Base-by-base conservation (phyloP, 768 basidiomycete genomes). In the Leccinum subgranulosum region DNA sequence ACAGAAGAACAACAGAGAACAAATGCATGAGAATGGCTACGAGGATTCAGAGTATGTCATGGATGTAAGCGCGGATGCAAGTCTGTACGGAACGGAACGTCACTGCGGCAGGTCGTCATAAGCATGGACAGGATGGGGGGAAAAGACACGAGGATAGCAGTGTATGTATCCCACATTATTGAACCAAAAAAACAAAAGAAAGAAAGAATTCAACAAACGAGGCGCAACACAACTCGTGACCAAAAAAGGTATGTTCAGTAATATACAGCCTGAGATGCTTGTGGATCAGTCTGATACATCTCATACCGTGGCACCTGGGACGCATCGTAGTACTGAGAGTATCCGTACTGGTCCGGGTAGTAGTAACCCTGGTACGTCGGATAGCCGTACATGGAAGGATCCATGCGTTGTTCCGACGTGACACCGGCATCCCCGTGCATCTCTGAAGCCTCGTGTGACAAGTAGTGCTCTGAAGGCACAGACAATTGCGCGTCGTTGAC, bases 281-380 rank as follows among this genome's bases (percentile, higher is more conserved):
- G 71, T 33, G 73, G 80, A 64, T 84, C 81, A 67, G 78, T 69
- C 55, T 80, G 76, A 73, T 87, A 88, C 79, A 82, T 77, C 62
- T 87, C 87, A 73, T 88, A 89, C 64, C 81, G 82, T 69, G 82
- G 79, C 60, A 76, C 71, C 62, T 85, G 85, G 46, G 84, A 78
- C 80, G 84, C 79, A 71, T 88, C 88, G 77, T 87, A 74, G 74
- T 87, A 88, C 45, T 77, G 81, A 58, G 81, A 75, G 69, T 89
- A 90, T 64, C 75, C 77, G 52, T 89, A 89, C 59, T 81, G 78
- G 51, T 87, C 85, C 23, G 86, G 85, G 70, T 86, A 88, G 71
- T 87, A 90, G 75, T 88, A 88, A 41, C 77, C 79, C 36, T 80
- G 72, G 45, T 88, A 88, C n/a, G 79, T 69, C 23, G 80, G 66